phyloP scores from a whole-genome alignment of 805 yeast species.

The Nakazawaea ambrosiae region DNA sequence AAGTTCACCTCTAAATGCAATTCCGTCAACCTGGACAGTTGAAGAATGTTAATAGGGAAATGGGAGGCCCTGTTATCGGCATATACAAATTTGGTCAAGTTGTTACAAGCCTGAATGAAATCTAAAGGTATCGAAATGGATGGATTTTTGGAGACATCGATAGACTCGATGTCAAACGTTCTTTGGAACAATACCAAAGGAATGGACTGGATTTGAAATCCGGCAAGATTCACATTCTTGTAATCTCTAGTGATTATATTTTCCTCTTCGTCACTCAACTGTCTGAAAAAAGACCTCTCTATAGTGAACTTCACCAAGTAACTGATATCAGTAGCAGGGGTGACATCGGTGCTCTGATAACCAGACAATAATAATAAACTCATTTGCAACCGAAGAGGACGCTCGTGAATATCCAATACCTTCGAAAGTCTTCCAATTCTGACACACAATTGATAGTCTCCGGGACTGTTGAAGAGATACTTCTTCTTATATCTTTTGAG shows the following conservation, averaged over 20 bases:
- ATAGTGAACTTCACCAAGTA: constrained; percentile 76
- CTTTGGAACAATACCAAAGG: constrained; percentile 78
- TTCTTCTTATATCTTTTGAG: constrained; percentile 68
- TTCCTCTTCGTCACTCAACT: constrained; percentile 63
- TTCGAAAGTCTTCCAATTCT: constrained; percentile 73
- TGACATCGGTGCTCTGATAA: constrained; percentile 61
- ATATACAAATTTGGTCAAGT: constrained; percentile 59
- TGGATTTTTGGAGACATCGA: constrained; percentile 84
- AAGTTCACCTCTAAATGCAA: constrained; percentile 77
- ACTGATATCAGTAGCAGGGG: constrained; percentile 80
- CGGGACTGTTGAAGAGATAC: constrained; percentile 61
- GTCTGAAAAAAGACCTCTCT: constrained; percentile 54
- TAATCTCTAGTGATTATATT: constrained; percentile 57
- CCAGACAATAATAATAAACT: constrained; percentile 71
- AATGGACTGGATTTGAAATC: constrained; percentile 72
- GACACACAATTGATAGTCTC: constrained; percentile 70
- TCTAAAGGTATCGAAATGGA: constrained; percentile 78
- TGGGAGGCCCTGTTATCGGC: constrained; percentile 65
- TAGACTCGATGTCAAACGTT: constrained; percentile 70
- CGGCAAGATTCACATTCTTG: constrained; percentile 64
- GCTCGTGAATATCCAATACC: constrained; percentile 63
- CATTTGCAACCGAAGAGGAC: constrained; percentile 72
- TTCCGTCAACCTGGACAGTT: constrained; percentile 58
- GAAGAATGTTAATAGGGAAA: constrained; percentile 69
- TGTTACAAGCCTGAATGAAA: constrained; percentile 74